Evolutionary conservation across 2,329 filamentous ascomycete species (phyloP), one percentile per base, ranked within the genome.

Genomic region (Alternaria incomplexa): DNA sequence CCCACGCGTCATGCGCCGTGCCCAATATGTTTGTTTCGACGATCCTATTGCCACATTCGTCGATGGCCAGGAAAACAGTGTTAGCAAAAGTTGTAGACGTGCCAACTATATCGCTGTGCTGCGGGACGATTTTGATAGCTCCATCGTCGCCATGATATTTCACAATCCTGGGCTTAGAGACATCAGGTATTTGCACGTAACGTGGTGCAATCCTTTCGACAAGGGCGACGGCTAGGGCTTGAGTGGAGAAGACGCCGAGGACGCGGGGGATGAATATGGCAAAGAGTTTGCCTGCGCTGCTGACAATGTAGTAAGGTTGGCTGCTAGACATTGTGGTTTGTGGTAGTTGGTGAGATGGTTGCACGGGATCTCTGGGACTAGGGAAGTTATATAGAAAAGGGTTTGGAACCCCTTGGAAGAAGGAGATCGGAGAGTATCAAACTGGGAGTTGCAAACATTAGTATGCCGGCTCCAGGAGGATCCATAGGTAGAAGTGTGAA

Each of bases 121-220:
- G 15, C 4, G 4, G 4, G 0, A 5, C 36, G 36, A 40, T 40
- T 10, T 40, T 40, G 15, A n/a, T n/a, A n/a, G n/a, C n/a, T n/a
- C n/a, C n/a, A n/a, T n/a, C n/a, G n/a, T n/a, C n/a, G n/a, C n/a
- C n/a, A n/a, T n/a, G n/a, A n/a, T n/a, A n/a, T n/a, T n/a, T n/a
- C n/a, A n/a, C n/a, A n/a, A n/a, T n/a, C 1, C 15, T 3, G 4
- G 0, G 15, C 15, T n/a, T 0, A 17, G 2, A 3, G 36, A 3
- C 4, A n/a, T 36, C 1, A n/a, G 15, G 15, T n/a, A 17, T 1
- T 17, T 2, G 36, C 5, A 3, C 8, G 4, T 5, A 6, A 9
- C 6, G 7, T 9, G 15, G 32, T 40, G 15, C 3, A 11, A 17
- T 40, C 2, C 3, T 40, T 11, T 17, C 0, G 36, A 17, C 36